Percentiles rank a stretch among this genome's conserved stretches.
These are phyloP conservation scores for Malus sylvestris DNA, from an alignment of 306 rosid genomes.

Conservation along the genomic window DNA sequence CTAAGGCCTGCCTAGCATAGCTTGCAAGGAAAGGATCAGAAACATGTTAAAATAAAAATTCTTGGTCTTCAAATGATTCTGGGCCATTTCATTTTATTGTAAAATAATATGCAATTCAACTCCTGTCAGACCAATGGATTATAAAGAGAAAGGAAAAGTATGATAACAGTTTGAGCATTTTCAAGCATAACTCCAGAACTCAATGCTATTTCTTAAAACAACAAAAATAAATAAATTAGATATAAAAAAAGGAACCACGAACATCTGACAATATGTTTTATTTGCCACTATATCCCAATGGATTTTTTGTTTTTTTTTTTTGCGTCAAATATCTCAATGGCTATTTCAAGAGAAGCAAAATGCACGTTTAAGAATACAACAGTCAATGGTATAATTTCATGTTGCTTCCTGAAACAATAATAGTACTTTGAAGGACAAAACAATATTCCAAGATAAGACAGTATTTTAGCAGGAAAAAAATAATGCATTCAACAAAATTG, in stretches of 20 bases:
- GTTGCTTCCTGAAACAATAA: neutral
- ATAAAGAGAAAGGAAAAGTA: neutral
- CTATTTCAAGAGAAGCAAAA: neutral
- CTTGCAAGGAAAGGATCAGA: slow-evolving; percentile 4
- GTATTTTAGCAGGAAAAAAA: neutral
- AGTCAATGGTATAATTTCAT: neutral
- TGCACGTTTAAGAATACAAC: neutral
- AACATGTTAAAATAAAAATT: neutral
- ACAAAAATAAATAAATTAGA: neutral
- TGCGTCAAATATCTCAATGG: neutral
- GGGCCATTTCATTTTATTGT: neutral
- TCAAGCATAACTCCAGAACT: neutral
- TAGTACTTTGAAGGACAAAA: neutral
- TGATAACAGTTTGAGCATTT: neutral
- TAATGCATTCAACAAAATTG: neutral
- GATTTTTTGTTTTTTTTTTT: too few species aligned
- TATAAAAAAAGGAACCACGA: neutral
- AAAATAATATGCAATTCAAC: too few species aligned
- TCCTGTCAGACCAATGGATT: neutral
- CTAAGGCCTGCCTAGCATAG: neutral
- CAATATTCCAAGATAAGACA: neutral
- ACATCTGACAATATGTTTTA: neutral
- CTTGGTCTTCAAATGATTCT: neutral
- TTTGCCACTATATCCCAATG: neutral
- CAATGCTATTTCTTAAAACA: neutral